phyloP scores from a whole-genome alignment of 805 yeast species.

The Candida krabiensis region DNA sequence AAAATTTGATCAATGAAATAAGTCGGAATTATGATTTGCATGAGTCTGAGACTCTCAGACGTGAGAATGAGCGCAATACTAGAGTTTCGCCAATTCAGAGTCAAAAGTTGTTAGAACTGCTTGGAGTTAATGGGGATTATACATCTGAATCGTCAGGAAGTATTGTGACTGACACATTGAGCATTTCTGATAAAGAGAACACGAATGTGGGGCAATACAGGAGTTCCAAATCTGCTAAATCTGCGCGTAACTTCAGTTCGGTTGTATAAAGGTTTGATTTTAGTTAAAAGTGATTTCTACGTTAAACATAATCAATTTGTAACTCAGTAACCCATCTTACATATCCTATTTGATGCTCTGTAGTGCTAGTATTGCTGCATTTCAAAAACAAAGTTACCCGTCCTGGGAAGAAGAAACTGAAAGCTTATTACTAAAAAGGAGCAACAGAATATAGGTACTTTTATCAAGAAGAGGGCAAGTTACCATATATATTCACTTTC shows the following conservation, averaged over 20 bases:
- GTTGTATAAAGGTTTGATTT: not conserved
- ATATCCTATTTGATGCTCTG: no score
- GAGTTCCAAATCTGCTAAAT: not conserved
- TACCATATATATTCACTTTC: no score
- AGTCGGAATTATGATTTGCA: conserved; percentile 1
- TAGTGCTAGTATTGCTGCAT: no score
- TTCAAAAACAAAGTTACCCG: no score
- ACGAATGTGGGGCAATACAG: conserved; percentile 2
- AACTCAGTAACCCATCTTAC: no score
- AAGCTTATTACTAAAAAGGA: no score
- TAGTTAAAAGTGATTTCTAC: no score
- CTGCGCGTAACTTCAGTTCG: not conserved
- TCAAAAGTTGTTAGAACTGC: conserved; percentile 8
- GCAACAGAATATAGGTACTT: no score
- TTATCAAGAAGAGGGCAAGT: no score
- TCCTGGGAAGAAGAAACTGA: no score
- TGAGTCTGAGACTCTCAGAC: not conserved
- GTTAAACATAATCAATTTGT: no score
- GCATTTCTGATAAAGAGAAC: not conserved
- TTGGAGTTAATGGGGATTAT: not conserved
- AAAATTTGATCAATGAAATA: conserved; percentile 11
- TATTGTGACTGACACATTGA: not conserved
- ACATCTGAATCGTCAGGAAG: not conserved
- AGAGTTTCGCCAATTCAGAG: conserved; percentile 3
- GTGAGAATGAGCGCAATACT: not conserved